Evolutionary conservation across 2,329 filamentous ascomycete genomes (phyloP).

Genomic region (Coniochaeta sp.): DNA sequence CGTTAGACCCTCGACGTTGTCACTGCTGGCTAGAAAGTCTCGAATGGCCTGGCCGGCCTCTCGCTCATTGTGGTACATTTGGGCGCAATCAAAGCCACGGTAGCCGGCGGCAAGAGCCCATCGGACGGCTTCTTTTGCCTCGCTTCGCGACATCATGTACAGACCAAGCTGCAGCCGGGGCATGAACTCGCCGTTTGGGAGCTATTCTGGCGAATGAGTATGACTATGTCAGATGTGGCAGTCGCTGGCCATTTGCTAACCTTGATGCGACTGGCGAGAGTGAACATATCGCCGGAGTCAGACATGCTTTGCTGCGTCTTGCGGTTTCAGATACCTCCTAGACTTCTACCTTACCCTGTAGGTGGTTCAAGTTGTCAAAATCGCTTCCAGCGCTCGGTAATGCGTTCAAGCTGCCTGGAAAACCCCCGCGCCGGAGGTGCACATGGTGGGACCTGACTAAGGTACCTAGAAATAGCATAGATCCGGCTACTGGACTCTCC

Average conservation of each 20-base stretch:
- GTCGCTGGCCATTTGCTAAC: neutral
- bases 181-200: slow-evolving; percentile 58
- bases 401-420: no score
- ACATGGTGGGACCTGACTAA: no score
- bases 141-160: slow-evolving; percentile 59
- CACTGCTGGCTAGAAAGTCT: slow-evolving; percentile 41
- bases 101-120: slow-evolving; percentile 48
- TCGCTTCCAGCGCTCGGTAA: no score
- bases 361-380: no score
- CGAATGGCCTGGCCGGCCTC: slow-evolving; percentile 60
- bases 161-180: slow-evolving; percentile 68
- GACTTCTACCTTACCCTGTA: no score
- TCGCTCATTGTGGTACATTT: slow-evolving; percentile 60
- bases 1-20: slow-evolving; percentile 42
- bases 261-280: neutral
- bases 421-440: no score
- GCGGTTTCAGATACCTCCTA: neutral
- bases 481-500: no score
- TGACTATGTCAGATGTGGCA: neutral
- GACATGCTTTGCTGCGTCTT: neutral
- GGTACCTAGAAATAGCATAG: no score
- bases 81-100: slow-evolving; percentile 43
- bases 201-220: slow-evolving; percentile 23
- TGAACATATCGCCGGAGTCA: neutral
- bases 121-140: slow-evolving; percentile 50